These are phyloP conservation scores for Trichoderma pleuroti DNA, from an alignment of 2,329 filamentous ascomycete genomes.

Conservation along the genomic window DNA sequence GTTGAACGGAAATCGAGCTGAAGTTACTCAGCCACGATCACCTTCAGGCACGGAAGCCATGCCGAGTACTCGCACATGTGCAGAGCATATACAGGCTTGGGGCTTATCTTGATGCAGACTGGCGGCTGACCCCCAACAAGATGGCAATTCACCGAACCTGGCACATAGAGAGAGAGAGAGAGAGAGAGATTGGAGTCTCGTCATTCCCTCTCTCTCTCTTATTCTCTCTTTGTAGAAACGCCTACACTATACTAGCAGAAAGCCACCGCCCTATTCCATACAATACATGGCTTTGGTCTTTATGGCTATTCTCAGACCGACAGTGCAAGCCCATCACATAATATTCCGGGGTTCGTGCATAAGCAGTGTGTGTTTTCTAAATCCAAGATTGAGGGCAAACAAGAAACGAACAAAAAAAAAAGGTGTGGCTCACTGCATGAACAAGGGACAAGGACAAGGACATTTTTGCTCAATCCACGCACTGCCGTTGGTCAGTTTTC, in stretches of 20 bases:
- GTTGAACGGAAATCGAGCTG: not conserved
- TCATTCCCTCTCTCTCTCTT: not conserved
- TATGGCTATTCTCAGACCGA: not conserved
- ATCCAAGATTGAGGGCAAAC: not conserved
- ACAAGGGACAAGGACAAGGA: not conserved
- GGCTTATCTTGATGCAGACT: not conserved
- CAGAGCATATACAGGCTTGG: not conserved
- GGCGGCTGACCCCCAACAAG: constrained; percentile 15
- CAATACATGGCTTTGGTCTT: not conserved
- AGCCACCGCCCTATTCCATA: not conserved
- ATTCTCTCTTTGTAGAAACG: too few relatives aligned
- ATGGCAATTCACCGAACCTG: not conserved
- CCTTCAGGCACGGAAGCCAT: not conserved
- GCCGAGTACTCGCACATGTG: not conserved
- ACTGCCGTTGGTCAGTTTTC: not conserved
- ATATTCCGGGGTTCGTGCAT: not conserved
- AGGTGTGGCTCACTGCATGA: constrained; percentile 2
- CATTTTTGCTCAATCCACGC: not conserved
- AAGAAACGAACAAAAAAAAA: not conserved
- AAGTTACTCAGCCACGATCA: not conserved
- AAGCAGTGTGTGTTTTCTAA: not conserved
- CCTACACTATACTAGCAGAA: not conserved
- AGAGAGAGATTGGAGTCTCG: not conserved
- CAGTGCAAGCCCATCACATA: not conserved
- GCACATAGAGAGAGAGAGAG: not conserved